Percentiles rank a stretch among this genome's conserved stretches.
phyloP scores from a whole-genome alignment of 2,329 filamentous ascomycete genomes.

The Biscogniauxia mediterranea region DNA sequence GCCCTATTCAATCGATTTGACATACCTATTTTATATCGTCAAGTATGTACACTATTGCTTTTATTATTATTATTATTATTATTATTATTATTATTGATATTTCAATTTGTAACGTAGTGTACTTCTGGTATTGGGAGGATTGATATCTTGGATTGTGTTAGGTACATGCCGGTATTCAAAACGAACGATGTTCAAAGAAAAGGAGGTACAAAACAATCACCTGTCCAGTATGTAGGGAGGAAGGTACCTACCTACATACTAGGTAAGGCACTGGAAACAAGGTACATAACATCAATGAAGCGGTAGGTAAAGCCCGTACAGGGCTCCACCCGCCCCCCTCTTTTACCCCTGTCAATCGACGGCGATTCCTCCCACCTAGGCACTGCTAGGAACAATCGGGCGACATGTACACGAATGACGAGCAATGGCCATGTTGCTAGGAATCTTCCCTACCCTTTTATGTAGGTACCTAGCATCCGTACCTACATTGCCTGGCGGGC shows the following conservation, averaged over 20 bases:
- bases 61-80: too few species aligned
- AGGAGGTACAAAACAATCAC: too few species aligned
- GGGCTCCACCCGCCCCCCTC: background rate
- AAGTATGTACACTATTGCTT: too few species aligned
- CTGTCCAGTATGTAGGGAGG: background rate
- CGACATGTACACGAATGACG: background rate
- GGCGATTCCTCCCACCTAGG: background rate
- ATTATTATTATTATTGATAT: too few species aligned
- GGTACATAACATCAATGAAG: background rate
- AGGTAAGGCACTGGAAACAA: too few species aligned
- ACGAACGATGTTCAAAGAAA: too few species aligned
- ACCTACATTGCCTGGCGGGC: background rate
- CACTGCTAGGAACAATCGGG: background rate
- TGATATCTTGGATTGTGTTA: too few species aligned
- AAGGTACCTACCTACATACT: background rate
- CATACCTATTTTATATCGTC: too few species aligned
- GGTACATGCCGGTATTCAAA: too few species aligned
- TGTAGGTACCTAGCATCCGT: background rate
- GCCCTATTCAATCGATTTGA: too few species aligned
- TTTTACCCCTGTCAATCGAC: slow-evolving; percentile 1
- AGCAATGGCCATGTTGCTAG: background rate
- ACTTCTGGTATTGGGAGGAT: too few species aligned
- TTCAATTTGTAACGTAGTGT: too few species aligned
- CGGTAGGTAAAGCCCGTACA: background rate
- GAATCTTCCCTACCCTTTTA: background rate